A percentile compares a stretch with the other conserved stretches of the same genome.
Evolutionary conservation across 768 basidiomycete species (phyloP).

Genomic region (Leccinum barrowsii): DNA sequence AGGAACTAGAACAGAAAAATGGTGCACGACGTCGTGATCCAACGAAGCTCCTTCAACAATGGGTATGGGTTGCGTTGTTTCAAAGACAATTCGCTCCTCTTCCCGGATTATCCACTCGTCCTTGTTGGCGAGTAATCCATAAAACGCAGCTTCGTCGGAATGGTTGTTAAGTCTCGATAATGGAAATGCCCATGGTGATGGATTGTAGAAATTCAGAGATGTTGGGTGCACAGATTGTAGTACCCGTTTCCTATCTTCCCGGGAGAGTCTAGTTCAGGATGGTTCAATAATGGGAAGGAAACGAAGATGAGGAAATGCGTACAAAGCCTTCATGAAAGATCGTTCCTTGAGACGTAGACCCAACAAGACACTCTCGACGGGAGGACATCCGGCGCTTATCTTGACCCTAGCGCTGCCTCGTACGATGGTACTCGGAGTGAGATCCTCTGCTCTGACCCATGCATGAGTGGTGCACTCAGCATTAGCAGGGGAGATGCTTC

Average conservation of each 20-base stretch:
- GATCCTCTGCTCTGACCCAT: constrained; percentile 23
- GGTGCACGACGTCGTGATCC: constrained; percentile 2
- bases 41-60: background rate
- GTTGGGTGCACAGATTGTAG: background rate
- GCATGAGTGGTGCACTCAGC: constrained; percentile 6
- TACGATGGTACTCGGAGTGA: constrained; percentile 10
- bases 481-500: background rate
- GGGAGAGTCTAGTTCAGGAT: background rate
- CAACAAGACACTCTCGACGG: constrained; percentile 2
- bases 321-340: constrained; percentile 15
- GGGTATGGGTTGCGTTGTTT: constrained; percentile 6
- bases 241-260: background rate
- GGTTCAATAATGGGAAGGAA: background rate
- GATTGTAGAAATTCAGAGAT: background rate
- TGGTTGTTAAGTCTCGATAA: background rate
- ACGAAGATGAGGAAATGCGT: background rate
- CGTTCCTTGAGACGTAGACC: constrained; percentile 21
- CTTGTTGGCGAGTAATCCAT: constrained; percentile 5
- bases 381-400: constrained; percentile 14
- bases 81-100: constrained; percentile 21
- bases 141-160: background rate
- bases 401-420: constrained; percentile 14
- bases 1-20: constrained; percentile 18
- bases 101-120: constrained; percentile 16
- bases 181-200: background rate